phyloP scores from a whole-genome alignment of 2,329 filamentous ascomycete species.

The Tolypocladium tundrense region DNA sequence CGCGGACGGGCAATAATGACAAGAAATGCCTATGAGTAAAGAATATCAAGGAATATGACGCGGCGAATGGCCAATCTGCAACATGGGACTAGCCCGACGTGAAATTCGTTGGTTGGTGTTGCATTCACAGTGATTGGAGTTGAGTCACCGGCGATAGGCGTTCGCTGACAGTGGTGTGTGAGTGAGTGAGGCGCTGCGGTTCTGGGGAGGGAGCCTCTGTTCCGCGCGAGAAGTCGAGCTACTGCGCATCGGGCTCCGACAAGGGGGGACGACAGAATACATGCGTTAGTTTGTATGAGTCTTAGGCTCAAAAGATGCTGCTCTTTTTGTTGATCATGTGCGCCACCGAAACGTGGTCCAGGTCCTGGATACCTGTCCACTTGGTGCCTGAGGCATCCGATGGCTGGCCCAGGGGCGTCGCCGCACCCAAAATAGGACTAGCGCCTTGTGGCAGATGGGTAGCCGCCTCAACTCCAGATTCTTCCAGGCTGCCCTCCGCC shows the following conservation, averaged over 20 bases:
- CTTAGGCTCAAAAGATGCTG: background rate
- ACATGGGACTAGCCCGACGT: background rate
- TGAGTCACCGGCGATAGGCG: background rate
- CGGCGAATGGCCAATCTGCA: background rate
- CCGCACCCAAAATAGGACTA: constrained; percentile 19
- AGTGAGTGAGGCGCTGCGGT: background rate
- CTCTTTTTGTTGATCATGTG: background rate
- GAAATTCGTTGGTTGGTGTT: background rate
- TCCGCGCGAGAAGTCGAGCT: background rate
- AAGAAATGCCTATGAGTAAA: background rate
- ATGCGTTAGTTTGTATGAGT: background rate
- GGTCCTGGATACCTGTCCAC: background rate
- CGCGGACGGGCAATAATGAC: background rate
- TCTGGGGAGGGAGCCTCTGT: background rate
- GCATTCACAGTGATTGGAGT: background rate
- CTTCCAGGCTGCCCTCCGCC: constrained; percentile 28
- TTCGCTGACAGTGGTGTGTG: background rate
- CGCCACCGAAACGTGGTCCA: too few species aligned
- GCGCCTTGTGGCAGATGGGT: constrained; percentile 18
- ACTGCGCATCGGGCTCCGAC: background rate
- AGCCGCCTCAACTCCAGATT: constrained; percentile 32
- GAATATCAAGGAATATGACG: background rate
- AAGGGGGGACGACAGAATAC: background rate
- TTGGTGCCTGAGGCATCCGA: constrained; percentile 16
- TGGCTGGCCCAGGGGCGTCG: constrained; percentile 6